Base-by-base conservation (phyloP, 2,329 filamentous ascomycete genomes). In the Aphanoascus verrucosus region DNA sequence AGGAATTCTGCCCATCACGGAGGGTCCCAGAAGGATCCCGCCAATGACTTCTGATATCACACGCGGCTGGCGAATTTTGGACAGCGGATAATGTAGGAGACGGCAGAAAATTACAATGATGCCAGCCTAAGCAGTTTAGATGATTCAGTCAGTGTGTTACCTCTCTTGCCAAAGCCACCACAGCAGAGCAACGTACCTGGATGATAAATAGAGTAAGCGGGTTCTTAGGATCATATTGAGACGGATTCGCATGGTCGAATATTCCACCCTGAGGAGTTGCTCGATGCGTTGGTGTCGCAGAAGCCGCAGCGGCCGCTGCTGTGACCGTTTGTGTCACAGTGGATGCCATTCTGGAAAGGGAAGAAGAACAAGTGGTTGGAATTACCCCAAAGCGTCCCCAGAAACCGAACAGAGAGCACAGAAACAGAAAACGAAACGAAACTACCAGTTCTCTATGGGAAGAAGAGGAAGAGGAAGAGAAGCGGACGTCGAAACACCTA, bases 41-140 rank as follows among this genome's bases (percentile, higher is more conserved):
- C 85, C 86, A 53, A 91, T 81, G 55, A 93, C 86, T 70, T 93
- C 87, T 48, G 86, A 84, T 61, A 93, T 90, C 60, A 93, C 87
- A 45, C 85, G 81, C 58, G 87, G 87, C 64, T 93, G 87, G 53
- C 85, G 82, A 48, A 93, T 76, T 62, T 83, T 84, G 60, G 84
- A 84, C 4, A 91, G 77, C 8, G 86, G 87, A 72, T 79, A 89
- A 65, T 91, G 85, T 17, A 90, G 74, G 43, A 86, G 67, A 32
- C 84, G 82, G 63, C 84, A 88, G 67, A 88, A 81, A 54, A 86
- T 77, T 62, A 89, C 83, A 63, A 89, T 87, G 56, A 90, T 83
- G 56, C 74, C 75, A 23, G 82, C 81, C 80, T 89, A 62, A 43
- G 19, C 45, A 28, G 11, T n/a, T 44, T 32, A 20, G 47, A 17